Base-by-base conservation (phyloP, 106 monocot species). In the Dioscorea alata region DNA sequence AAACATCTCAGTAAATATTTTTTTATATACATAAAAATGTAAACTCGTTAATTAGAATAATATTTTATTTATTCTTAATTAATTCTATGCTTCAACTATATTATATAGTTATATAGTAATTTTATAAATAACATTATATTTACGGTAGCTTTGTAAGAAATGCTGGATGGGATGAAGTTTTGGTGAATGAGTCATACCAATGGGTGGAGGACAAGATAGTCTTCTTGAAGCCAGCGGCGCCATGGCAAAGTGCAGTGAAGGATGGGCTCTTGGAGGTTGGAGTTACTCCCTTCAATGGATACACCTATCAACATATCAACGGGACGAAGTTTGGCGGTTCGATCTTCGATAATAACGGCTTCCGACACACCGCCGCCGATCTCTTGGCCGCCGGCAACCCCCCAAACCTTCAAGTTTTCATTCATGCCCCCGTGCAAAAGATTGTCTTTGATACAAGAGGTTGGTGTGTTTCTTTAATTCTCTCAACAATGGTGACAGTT, bases 301-400 rank as follows among this genome's bases (percentile, higher is more conserved):
- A 76, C 87, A 91, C 86, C 5, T 91, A 75, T 19, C 84, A 91
- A 59, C 91, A 91, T 50, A 15, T 91, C 21, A 77, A 79, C 9
- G 91, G 91, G 2, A 91, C 91, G 12, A 91, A 91, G 69, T 71
- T 87, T 13, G 86, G 84, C 2, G 91, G 87, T 59, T 87, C 86
- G n/a, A 81, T 84, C 71, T 91, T 91, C 66, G 74, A 79, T 59
- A 76, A 77, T 72, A 35, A 69, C 21, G 91, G 91, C 0, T 81
- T 63, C 61, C 84, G 91, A 23, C 63, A 48, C 64, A 87, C 91
- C 0, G 91, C 91, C 18, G 91, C 86, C 18, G 79, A 91, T 42
- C 74, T 91, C 0, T 86, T 91, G 48, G 23, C 69, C n/a, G 48
- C 84, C 7, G 82, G 74, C 3, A 73, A 84, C 56, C 79, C 73